A percentile compares a stretch with the other conserved stretches of the same genome.
Conservation (phyloP, 2,329 filamentous ascomycete genomes). For the Erysiphe neolycopersici region DNA sequence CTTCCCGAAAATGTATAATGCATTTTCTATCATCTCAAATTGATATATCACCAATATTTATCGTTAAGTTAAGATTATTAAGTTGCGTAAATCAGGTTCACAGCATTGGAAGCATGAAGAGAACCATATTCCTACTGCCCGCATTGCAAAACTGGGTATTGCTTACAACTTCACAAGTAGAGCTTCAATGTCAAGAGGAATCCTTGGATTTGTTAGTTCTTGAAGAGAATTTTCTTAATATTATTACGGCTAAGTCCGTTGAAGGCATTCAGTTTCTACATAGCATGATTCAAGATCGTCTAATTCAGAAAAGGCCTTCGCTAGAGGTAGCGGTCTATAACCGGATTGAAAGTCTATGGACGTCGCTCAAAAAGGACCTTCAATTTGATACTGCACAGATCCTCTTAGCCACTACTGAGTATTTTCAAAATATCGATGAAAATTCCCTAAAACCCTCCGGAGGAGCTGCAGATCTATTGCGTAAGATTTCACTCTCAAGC, state of each 20-base stretch:
- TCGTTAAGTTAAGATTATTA: constrained; percentile 47
- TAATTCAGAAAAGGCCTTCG: constrained; percentile 19
- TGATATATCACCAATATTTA: constrained; percentile 36
- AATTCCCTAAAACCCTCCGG: constrained; percentile 17
- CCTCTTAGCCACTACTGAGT: constrained; percentile 33
- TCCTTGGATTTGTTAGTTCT: constrained; percentile 20
- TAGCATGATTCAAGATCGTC: constrained; percentile 20
- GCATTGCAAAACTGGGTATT: constrained; percentile 41
- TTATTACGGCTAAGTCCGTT: constrained; percentile 26
- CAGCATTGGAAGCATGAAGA: constrained; percentile 37
- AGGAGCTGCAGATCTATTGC: constrained; percentile 45
- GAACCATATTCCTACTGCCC: constrained; percentile 53
- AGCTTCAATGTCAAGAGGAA: constrained; percentile 22
- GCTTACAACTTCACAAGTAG: constrained; percentile 24
- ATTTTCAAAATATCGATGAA: constrained; percentile 11
- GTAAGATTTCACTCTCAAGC: constrained; percentile 45
- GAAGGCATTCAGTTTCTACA: constrained; percentile 29
- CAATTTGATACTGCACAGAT: constrained; percentile 31
- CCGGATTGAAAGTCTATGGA: constrained; percentile 47
- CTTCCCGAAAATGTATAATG: constrained; percentile 36
- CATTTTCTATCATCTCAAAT: constrained; percentile 50
- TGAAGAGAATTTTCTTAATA: constrained; percentile 24
- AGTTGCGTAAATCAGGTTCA: constrained; percentile 45
- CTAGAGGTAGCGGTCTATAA: constrained; percentile 39
- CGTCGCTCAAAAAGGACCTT: constrained; percentile 35